Conservation (phyloP, 306 rosid genomes). For the Cucumis melo region DNA sequence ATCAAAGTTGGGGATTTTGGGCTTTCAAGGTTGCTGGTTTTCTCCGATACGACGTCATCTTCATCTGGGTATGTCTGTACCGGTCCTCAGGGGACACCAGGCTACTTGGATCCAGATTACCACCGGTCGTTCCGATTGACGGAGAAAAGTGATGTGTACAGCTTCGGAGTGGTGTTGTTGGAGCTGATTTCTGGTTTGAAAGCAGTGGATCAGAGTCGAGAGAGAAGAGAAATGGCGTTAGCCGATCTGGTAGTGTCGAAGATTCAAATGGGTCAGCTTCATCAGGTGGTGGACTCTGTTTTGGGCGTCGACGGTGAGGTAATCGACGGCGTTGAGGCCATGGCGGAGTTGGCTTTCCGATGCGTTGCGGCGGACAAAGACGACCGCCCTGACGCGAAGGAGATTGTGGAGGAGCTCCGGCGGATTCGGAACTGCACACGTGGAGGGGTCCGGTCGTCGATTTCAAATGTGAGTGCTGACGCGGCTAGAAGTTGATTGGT, state of each 20-base stretch:
- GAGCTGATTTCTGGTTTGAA: slow-evolving; percentile 64
- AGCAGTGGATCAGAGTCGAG: slow-evolving; percentile 72
- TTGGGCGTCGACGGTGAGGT: slow-evolving; percentile 23
- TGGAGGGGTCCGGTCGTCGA: slow-evolving; percentile 15
- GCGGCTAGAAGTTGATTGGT: slow-evolving; percentile 19
- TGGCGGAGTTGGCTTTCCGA: slow-evolving; percentile 82
- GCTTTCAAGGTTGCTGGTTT: slow-evolving; percentile 51
- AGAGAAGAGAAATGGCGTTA: slow-evolving; percentile 60
- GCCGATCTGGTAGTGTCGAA: slow-evolving; percentile 78
- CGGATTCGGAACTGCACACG: slow-evolving; percentile 30
- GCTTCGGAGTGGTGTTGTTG: slow-evolving; percentile 76
- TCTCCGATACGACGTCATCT: slow-evolving; percentile 39
- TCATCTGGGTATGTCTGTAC: slow-evolving; percentile 69
- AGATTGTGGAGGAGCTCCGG: slow-evolving; percentile 65
- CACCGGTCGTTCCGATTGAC: slow-evolving; percentile 82
- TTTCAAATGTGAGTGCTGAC: slow-evolving; percentile 14
- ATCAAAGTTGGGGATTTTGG: slow-evolving; percentile 95
- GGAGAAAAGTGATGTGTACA: slow-evolving; percentile 91
- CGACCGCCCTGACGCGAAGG: slow-evolving; percentile 78
- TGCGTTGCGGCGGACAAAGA: slow-evolving; percentile 91
- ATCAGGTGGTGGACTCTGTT: slow-evolving; percentile 59
- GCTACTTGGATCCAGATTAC: slow-evolving; percentile 90
- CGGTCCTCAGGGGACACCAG: slow-evolving; percentile 96
- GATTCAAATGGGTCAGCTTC: slow-evolving; percentile 72
- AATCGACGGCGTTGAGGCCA: slow-evolving; percentile 30